phyloP scores from a whole-genome alignment of 2,329 filamentous ascomycete genomes.

The Diaporthe citri region DNA sequence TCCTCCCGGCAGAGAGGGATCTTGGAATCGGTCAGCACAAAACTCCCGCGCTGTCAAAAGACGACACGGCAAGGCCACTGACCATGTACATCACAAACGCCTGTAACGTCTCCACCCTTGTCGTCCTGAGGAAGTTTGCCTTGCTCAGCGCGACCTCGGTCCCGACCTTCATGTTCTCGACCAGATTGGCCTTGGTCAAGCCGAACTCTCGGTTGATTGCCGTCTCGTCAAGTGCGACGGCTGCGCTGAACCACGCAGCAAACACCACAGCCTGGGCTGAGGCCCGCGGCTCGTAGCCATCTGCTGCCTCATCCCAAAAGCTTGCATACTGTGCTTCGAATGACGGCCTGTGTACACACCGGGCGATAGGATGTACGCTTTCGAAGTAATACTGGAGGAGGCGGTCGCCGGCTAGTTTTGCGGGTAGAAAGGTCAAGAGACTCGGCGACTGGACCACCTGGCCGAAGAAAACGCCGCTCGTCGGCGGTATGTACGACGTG shows the following conservation, averaged over 20 bases:
- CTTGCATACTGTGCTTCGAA: conserved; percentile 74
- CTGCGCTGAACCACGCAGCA: conserved; percentile 76
- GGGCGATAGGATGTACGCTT: conserved; percentile 76
- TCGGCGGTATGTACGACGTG: conserved; percentile 75
- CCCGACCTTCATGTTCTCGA: conserved; percentile 73
- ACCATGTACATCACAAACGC: conserved; percentile 83
- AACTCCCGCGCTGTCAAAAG: background rate
- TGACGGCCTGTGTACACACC: conserved; percentile 75
- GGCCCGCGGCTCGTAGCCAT: conserved; percentile 71
- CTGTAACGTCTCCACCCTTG: conserved; percentile 79
- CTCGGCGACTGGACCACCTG: conserved; percentile 60
- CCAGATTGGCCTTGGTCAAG: conserved; percentile 66
- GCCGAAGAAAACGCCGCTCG: conserved; percentile 76
- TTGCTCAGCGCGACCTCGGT: conserved; percentile 76
- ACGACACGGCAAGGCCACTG: conserved; percentile 45
- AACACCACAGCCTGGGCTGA: conserved; percentile 79
- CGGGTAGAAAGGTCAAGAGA: conserved; percentile 72
- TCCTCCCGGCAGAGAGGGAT: conserved; percentile 79
- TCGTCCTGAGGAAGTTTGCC: conserved; percentile 79
- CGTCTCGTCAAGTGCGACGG: conserved; percentile 73
- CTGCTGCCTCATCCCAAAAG: conserved; percentile 74
- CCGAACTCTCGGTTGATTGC: conserved; percentile 64
- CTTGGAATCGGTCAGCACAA: conserved; percentile 53
- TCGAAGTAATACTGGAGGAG: conserved; percentile 76
- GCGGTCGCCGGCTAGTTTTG: conserved; percentile 67